These are phyloP conservation scores for Schwanniomyces polymorphus DNA, from an alignment of 805 yeast species.

Conservation along the genomic window DNA sequence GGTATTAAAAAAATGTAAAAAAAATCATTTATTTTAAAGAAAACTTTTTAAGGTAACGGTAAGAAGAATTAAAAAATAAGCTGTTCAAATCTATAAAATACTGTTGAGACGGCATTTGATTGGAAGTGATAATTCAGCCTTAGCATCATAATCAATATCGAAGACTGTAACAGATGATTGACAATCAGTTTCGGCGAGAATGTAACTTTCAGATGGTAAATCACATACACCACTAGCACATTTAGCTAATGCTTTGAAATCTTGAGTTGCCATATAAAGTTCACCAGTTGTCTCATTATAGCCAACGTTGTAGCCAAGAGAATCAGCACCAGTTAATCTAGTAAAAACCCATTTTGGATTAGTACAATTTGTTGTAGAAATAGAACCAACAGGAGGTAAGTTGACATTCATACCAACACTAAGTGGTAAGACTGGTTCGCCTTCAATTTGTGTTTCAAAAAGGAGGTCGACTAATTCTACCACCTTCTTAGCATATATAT, in stretches of 20 bases:
- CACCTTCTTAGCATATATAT: slow-evolving; percentile 44
- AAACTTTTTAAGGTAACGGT: neutral
- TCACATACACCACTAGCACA: slow-evolving; percentile 44
- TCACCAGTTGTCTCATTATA: slow-evolving; percentile 42
- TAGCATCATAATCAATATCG: slow-evolving; percentile 48
- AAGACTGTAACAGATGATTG: slow-evolving; percentile 46
- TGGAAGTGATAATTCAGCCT: slow-evolving; percentile 11
- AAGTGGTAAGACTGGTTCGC: slow-evolving; percentile 38
- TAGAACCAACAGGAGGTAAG: slow-evolving; percentile 45
- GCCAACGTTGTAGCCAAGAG: slow-evolving; percentile 14
- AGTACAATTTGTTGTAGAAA: slow-evolving; percentile 36
- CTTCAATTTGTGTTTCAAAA: slow-evolving; percentile 37
- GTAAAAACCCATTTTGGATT: slow-evolving; percentile 44
- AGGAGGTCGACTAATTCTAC: slow-evolving; percentile 39
- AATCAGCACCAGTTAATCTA: slow-evolving; percentile 27
- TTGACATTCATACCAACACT: slow-evolving; percentile 50
- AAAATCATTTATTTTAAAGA: neutral
- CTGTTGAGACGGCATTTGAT: neutral
- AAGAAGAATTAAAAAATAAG: neutral
- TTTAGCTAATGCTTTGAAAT: slow-evolving; percentile 17
- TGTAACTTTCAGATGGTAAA: slow-evolving; percentile 43
- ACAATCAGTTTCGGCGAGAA: slow-evolving; percentile 35
- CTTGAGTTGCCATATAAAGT: slow-evolving; percentile 12
- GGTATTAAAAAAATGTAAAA: neutral
- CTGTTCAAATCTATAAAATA: neutral